phyloP scores from a whole-genome alignment of 306 rosid genomes.

The Cucurbita pepo region DNA sequence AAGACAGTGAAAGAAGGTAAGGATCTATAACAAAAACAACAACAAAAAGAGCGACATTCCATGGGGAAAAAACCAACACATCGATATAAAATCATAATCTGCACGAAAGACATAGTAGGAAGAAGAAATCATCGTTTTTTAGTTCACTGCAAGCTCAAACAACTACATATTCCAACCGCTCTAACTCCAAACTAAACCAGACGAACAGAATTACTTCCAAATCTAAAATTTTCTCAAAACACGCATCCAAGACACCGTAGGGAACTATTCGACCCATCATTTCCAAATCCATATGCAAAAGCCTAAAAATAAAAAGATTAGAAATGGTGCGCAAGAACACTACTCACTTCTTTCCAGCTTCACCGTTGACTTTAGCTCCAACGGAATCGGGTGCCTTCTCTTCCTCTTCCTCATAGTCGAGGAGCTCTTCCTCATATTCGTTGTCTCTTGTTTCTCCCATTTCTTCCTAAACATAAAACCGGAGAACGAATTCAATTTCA shows the following conservation, averaged over 20 bases:
- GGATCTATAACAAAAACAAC: not conserved
- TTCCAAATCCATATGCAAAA: not conserved
- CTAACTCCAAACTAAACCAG: not conserved
- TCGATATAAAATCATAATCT: not conserved
- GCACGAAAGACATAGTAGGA: not conserved
- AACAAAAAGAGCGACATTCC: not conserved
- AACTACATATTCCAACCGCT: not conserved
- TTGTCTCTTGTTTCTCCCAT: conserved; percentile 84
- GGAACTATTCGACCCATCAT: not conserved
- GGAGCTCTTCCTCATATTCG: conserved; percentile 95
- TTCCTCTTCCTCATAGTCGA: conserved; percentile 91
- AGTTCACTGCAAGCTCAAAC: not conserved
- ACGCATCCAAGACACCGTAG: not conserved
- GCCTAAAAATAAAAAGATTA: not conserved
- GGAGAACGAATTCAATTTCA: not conserved
- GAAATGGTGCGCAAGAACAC: not conserved
- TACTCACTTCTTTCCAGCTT: conserved; percentile 73
- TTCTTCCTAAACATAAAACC: conserved; percentile 25
- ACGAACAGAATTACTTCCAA: not conserved
- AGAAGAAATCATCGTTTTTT: not conserved
- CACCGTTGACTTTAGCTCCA: conserved; percentile 77
- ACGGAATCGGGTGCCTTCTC: conserved; percentile 76
- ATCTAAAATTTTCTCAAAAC: not conserved
- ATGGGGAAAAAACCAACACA: not conserved
- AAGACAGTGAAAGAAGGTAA: not conserved